Base-by-base conservation (phyloP, 2,329 filamentous ascomycete species). In the Sordariomycetes sp. region DNA sequence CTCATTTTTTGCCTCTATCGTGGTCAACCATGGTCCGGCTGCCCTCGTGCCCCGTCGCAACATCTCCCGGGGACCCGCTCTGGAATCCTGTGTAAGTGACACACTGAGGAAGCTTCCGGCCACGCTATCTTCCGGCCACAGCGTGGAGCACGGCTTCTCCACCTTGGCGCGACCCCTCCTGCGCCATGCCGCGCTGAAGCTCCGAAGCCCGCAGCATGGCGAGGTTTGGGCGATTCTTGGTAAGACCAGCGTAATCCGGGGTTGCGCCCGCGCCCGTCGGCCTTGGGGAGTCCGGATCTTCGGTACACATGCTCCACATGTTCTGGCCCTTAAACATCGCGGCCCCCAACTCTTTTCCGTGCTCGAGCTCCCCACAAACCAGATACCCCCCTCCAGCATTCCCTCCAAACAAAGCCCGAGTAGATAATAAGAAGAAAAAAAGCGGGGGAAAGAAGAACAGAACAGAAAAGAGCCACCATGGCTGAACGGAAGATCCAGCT, bases 401-500 rank as follows among this genome's bases (percentile, higher is more conserved):
- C 18, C 40, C 40, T n/a, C 40, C 18, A n/a, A 16, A 18, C 16
- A 46, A 46, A 7, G n/a, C 40, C 8, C 7, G 11, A n/a, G 18
- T 7, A 18, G 16, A 16, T 14, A n/a, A 46, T 16, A 46, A n/a
- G 16, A 46, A 46, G 18, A 16, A n/a, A 46, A 46, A 46, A 16
- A n/a, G n/a, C 3, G 18, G n/a, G 18, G 6, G 3, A n/a, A 16
- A 46, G 40, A n/a, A 8, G 18, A n/a, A 24, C 3, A 35, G 18
- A n/a, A 8, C 40, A 16, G 6, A 11, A 12, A 16, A 37, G 5
- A 54, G 24, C 35, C 54, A 52, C 48, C 11, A 53, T 53, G 55
- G 34, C 55, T 7, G 48, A 52, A 32, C 35, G 34, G 20, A 53
- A 54, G 56, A 58, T 58, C 22, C 22, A 58, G 14, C 70, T 74